Evolutionary conservation across 768 basidiomycete genomes (phyloP), one percentile per base, ranked within the genome.

Genomic region (Paxillus involutus): DNA sequence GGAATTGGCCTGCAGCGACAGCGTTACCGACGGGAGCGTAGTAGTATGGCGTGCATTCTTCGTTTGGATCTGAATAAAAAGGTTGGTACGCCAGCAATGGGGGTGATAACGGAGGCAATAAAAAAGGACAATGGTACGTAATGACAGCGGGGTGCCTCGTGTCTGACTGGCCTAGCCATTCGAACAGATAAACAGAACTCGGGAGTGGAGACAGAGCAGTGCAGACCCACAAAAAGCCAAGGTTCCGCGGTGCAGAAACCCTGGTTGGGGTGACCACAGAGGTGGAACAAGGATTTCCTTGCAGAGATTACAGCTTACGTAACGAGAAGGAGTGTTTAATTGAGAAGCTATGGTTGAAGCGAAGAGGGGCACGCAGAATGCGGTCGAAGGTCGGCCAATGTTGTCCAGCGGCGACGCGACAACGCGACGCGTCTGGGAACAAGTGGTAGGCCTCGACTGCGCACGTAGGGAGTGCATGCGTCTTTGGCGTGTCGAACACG

Each of bases 41-140:
- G 49, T 60, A 61, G 63, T 84, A 82, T 0, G 71, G 59, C 3
- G 71, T 58, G 56, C 82, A 84, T 56, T 80, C 80, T 36, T 43
- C 26, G 39, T 57, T 63, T 2, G 70, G 58, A 52, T 68, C 77
- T 77, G 58, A 12, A 30, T 17, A n/a, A 6, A 19, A n/a, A 10
- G 4, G 39, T 16, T 1, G 17, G 16, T 16, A 14, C 17, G 4
- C 16, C 8, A 17, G 21, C 0, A 8, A 35, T 3, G 32, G 13
- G 14, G 21, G 3, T 21, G 21, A 41, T 9, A 39, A 26, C 24
- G 37, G 26, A 49, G 10, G 39, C 8, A 16, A 41, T 30, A 17
- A 4, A 40, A 26, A 26, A 26, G 26, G 26, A 26, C 1, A 26
- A 26, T 26, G 4, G 24, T 40, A 40, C 24, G 48, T 49, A 39